Percentiles rank a stretch among this genome's conserved stretches.
Evolutionary conservation across 1,139 yeast species (phyloP).

Genomic region (Pichia sp.): DNA sequence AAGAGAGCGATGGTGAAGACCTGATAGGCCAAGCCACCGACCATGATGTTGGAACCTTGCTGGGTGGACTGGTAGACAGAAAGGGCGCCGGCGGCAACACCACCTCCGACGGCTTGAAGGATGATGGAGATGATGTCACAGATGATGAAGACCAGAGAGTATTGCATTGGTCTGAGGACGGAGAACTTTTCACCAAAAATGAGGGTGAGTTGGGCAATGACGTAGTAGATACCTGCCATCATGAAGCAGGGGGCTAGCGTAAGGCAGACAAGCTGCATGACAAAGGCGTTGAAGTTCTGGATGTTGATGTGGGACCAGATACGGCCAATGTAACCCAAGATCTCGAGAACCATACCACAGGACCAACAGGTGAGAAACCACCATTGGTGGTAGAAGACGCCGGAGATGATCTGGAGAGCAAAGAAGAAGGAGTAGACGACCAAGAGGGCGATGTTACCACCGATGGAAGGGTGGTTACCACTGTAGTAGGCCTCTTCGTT

Average conservation of each 20-base stretch:
- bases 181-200: constrained; percentile 65
- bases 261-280: constrained; percentile 65
- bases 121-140: constrained; percentile 46
- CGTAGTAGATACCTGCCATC: constrained; percentile 82
- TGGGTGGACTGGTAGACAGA: constrained; percentile 34
- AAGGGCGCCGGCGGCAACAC: constrained; percentile 48
- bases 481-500: constrained; percentile 35
- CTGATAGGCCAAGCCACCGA: constrained; percentile 79
- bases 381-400: constrained; percentile 54
- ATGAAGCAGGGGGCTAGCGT: constrained; percentile 86
- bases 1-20: constrained; percentile 70
- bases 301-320: constrained; percentile 41
- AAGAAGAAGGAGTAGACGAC: constrained; percentile 44
- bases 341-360: constrained; percentile 60
- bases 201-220: constrained; percentile 69
- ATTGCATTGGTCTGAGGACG: constrained; percentile 66
- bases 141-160: constrained; percentile 53
- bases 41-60: constrained; percentile 61
- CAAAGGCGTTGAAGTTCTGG: constrained; percentile 41
- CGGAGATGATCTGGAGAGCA: constrained; percentile 37
- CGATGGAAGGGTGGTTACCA: constrained; percentile 40
- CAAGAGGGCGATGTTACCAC: constrained; percentile 49
- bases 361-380: constrained; percentile 69
- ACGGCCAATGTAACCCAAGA: constrained; percentile 70
- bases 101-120: constrained; percentile 82